These are phyloP conservation scores for Exobasidium rhododendri DNA, from an alignment of 1,284 basidiomycete genomes.

Conservation along the genomic window DNA sequence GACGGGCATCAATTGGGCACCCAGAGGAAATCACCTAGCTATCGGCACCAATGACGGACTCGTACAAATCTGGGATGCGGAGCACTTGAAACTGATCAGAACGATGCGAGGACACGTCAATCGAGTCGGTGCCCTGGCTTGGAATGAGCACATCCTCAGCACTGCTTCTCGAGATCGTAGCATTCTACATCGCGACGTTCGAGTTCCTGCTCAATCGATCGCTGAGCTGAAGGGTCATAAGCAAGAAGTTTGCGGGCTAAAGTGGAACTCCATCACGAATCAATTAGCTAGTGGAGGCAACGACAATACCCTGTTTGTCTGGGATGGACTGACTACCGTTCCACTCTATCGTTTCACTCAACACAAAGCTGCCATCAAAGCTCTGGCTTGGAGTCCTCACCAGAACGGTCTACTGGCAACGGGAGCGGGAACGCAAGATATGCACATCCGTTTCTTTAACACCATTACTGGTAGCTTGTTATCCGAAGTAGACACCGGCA, in stretches of 20 bases:
- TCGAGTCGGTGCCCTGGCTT: constrained; percentile 87
- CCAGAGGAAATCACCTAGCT: constrained; percentile 68
- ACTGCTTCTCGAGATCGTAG: constrained; percentile 87
- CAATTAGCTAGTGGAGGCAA: constrained; percentile 92
- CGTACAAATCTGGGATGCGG: constrained; percentile 93
- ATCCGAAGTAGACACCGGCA: constrained; percentile 51
- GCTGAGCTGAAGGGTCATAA: constrained; percentile 75
- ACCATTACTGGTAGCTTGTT: constrained; percentile 79
- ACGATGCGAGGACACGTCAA: constrained; percentile 79
- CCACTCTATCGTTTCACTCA: constrained; percentile 93
- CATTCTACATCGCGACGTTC: constrained; percentile 88
- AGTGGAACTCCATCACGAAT: constrained; percentile 77
- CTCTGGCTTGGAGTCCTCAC: constrained; percentile 96
- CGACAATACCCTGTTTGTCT: constrained; percentile 97
- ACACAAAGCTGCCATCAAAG: constrained; percentile 94
- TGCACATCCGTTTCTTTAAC: constrained; percentile 98
- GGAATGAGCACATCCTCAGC: constrained; percentile 83
- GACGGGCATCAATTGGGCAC: constrained; percentile 67
- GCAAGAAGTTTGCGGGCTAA: constrained; percentile 93
- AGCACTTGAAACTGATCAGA: constrained; percentile 70
- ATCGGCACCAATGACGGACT: constrained; percentile 84
- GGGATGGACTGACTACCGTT: constrained; percentile 65
- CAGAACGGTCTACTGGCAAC: constrained; percentile 84
- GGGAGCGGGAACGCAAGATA: constrained; percentile 94
- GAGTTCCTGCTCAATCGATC: constrained; percentile 69